Conservation (phyloP, 2,329 filamentous ascomycete genomes). For the Raffaelea arxii region DNA sequence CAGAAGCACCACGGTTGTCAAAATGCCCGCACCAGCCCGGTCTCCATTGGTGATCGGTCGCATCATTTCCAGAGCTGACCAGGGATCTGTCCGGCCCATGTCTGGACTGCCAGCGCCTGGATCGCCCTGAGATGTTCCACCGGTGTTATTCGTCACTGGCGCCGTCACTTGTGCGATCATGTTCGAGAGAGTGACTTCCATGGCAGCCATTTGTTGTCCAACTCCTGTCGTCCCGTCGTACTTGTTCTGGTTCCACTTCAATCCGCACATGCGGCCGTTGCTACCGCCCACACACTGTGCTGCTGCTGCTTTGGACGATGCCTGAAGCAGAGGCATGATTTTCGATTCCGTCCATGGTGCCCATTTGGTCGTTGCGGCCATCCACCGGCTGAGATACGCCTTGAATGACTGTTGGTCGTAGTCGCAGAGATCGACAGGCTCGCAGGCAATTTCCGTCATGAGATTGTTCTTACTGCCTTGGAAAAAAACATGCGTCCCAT, state of each 20-base stretch:
- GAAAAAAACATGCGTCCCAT: conserved; percentile 46
- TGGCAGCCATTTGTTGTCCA: conserved; percentile 61
- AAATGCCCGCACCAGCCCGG: conserved; percentile 56
- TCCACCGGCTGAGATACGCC: conserved; percentile 51
- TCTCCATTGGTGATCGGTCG: conserved; percentile 46
- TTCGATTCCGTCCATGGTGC: conserved; percentile 45
- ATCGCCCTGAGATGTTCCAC: conserved; percentile 40
- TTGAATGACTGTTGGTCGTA: conserved; percentile 55
- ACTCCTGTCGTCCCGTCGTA: conserved; percentile 50
- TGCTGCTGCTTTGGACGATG: conserved; percentile 48
- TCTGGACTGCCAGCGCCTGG: conserved; percentile 36
- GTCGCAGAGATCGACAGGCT: conserved; percentile 50
- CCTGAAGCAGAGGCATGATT: conserved; percentile 42
- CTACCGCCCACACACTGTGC: conserved; percentile 46
- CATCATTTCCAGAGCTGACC: conserved; percentile 14
- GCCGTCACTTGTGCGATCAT: conserved; percentile 35
- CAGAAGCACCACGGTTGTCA: conserved; percentile 29
- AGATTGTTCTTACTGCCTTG: conserved; percentile 38
- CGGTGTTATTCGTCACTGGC: conserved; percentile 31
- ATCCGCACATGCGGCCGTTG: conserved; percentile 49
- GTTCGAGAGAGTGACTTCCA: conserved; percentile 55
- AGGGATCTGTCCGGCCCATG: conserved; percentile 26
- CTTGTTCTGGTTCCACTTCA: conserved; percentile 39
- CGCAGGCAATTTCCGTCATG: conserved; percentile 59
- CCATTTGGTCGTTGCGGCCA: conserved; percentile 53